Percentiles rank a stretch among this genome's conserved stretches.
Conservation (phyloP, 345 rosid species). For the Alliaria petiolata region DNA sequence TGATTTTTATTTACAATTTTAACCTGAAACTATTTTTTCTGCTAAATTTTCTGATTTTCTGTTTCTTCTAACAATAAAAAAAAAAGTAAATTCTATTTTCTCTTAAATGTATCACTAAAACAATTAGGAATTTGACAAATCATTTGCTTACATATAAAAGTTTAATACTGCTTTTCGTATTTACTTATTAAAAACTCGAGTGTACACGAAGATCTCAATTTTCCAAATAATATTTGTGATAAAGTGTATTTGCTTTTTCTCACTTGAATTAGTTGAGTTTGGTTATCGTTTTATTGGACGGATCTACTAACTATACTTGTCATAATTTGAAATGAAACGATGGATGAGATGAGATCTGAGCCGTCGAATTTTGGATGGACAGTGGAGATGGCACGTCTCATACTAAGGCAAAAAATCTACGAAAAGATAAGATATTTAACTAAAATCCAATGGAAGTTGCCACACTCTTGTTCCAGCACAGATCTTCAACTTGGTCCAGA, state of each 20-base stretch:
- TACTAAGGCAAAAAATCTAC: constrained; percentile 15
- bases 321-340: not conserved
- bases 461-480: too few species aligned
- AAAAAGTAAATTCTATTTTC: too few species aligned
- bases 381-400: constrained; percentile 32
- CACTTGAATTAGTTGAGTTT: not conserved
- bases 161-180: not conserved
- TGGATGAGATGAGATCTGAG: constrained; percentile 23
- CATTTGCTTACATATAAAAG: too few species aligned
- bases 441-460: not conserved
- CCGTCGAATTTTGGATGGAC: constrained; percentile 30
- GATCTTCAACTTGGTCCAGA: not conserved
- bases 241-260: not conserved
- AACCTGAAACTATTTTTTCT: not conserved
- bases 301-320: constrained; percentile 21
- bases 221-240: not conserved
- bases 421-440: constrained; percentile 23
- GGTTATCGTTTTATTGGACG: not conserved
- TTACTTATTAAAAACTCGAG: not conserved
- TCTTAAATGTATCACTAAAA: too few species aligned
- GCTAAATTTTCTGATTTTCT: not conserved
- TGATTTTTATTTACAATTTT: not conserved
- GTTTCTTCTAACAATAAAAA: not conserved
- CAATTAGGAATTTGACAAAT: too few species aligned
- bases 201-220: not conserved